Evolutionary conservation across 148 eudicot species (phyloP), one percentile per base, ranked within the genome.

Genomic region (Spergularia bocconei): DNA sequence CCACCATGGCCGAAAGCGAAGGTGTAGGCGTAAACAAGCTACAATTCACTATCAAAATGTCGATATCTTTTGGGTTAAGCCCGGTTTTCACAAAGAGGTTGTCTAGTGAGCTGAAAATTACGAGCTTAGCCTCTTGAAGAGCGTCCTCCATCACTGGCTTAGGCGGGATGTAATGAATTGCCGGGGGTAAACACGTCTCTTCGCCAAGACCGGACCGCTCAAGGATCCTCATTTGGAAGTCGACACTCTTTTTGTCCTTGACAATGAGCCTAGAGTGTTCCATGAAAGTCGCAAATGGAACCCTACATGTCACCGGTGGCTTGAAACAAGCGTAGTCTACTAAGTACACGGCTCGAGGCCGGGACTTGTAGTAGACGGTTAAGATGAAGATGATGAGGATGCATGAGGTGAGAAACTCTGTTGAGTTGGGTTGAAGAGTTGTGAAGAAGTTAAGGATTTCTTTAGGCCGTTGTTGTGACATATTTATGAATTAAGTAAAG

Each of bases 21-120:
- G 96, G 96, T 0, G 91, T 89, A 0, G 96, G 96, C 6, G 88
- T 83, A 71, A 91, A 91, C 14, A 91, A 74, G 54, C 96, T 87
- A 72, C 96, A 79, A 62, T 79, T 74, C 0, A 79, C 82, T 41
- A 79, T 70, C 44, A 79, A 69, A 6, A 79, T 79, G 21, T 79
- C 82, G 47, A 79, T 79, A 39, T 74, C 82, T 65, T 50, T 74
- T 23, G 82, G 64, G 21, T 79, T 69, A 39, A 79, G 47, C 0
- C 82, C 87, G 0, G 91, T 91, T 15, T 79, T 87, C 4, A 66
- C 25, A 61, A 91, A 79, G 50, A 91, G 59, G 0, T 79, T 55
- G 67, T 91, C 97, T 17, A 91, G 74, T 11, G 89, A 72, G 0
- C 86, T 63, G 77, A 91, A 91, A 17, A 91, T 86, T 1, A 89